Evolutionary conservation across 306 rosid genomes (phyloP).

Genomic region (Lathyrus sativus): DNA sequence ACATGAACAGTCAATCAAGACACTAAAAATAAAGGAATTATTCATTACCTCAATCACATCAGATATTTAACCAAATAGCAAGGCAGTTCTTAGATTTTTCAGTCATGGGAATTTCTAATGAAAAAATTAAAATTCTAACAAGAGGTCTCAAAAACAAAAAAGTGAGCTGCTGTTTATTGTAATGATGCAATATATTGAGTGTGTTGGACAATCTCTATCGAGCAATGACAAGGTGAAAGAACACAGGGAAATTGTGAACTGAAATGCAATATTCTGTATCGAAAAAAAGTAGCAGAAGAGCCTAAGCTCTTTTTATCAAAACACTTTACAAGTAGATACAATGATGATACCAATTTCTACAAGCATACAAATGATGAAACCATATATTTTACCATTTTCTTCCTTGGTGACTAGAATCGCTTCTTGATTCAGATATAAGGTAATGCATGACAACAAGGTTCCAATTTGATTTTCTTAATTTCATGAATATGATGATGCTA

Average conservation of each 20-base stretch:
- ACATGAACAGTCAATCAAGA: background rate
- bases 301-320: background rate
- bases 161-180: background rate
- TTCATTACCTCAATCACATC: background rate
- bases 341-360: background rate
- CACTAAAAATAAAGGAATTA: background rate
- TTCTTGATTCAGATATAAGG: conserved; percentile 12
- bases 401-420: conserved; percentile 32
- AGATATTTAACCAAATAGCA: conserved; percentile 2
- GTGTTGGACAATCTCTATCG: background rate
- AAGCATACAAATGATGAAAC: conserved; percentile 19
- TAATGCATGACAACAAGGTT: conserved; percentile 18
- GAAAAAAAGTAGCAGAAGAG: background rate
- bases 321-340: background rate
- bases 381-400: conserved; percentile 24
- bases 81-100: background rate
- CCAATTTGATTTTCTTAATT: conserved; percentile 14
- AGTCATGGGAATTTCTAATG: conserved; percentile 2
- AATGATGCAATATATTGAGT: background rate
- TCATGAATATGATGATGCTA: conserved; percentile 24
- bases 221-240: conserved; percentile 8
- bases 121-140: conserved; percentile 5
- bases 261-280: background rate
- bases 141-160: conserved; percentile 21
- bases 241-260: background rate